Evolutionary conservation across 805 yeast genomes (phyloP).

Genomic region (Yarrowia phangngaensis): DNA sequence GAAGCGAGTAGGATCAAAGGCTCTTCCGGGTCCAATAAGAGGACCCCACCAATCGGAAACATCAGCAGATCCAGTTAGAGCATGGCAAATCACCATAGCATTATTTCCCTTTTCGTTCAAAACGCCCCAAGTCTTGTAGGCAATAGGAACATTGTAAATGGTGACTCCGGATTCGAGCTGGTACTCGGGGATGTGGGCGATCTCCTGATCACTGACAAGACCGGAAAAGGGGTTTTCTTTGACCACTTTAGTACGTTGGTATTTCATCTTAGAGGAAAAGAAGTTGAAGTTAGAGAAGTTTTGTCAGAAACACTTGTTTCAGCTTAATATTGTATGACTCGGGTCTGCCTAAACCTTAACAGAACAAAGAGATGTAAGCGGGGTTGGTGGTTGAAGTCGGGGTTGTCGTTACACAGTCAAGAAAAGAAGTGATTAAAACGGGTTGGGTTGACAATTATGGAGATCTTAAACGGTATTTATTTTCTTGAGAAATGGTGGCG

Average conservation of each 20-base stretch:
- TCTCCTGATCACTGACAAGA: slow-evolving; percentile 71
- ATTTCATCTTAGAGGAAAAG: slow-evolving; percentile 1
- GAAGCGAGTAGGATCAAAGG: slow-evolving; percentile 86
- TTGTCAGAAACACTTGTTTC: too few relatives aligned
- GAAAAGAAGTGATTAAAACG: too few relatives aligned
- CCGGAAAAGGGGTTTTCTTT: slow-evolving; percentile 59
- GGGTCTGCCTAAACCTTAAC: too few relatives aligned
- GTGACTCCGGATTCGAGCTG: slow-evolving; percentile 78
- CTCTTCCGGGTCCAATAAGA: slow-evolving; percentile 72
- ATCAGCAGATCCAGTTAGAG: slow-evolving; percentile 91
- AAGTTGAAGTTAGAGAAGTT: too few relatives aligned
- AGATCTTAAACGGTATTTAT: too few relatives aligned
- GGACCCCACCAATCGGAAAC: slow-evolving; percentile 99
- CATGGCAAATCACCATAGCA: slow-evolving; percentile 89
- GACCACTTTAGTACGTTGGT: slow-evolving; percentile 30
- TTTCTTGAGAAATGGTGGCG: too few relatives aligned
- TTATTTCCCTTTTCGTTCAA: slow-evolving; percentile 67
- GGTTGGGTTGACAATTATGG: too few relatives aligned
- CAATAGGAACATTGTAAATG: slow-evolving; percentile 74
- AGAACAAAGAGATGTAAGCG: too few relatives aligned
- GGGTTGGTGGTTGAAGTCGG: too few relatives aligned
- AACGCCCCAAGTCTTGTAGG: slow-evolving; percentile 93
- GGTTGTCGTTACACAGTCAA: too few relatives aligned
- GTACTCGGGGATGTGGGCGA: slow-evolving; percentile 71
- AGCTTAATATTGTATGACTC: too few relatives aligned